Evolutionary conservation across 192 early-diverging fungal genomes (phyloP).

Genomic region (Coemansia sp.): DNA sequence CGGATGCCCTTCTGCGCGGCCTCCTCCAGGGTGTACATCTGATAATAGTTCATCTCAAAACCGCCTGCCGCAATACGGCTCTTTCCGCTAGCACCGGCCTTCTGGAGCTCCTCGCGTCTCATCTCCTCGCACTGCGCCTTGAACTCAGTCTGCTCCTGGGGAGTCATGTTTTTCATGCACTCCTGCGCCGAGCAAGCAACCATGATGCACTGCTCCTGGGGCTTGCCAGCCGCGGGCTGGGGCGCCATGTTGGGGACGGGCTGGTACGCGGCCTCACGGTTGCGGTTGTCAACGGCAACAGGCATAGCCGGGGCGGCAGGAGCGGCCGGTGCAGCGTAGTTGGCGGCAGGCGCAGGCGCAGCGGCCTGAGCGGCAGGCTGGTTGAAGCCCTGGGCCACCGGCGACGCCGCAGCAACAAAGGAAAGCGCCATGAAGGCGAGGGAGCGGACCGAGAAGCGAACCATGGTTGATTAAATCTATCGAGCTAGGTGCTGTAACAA

Average conservation of each 20-base stretch:
- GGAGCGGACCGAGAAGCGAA: constrained; percentile 38
- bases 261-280: constrained; percentile 7
- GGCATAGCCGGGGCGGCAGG: constrained; percentile 10
- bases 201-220: constrained; percentile 15
- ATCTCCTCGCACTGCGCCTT: constrained; percentile 39
- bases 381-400: constrained; percentile 12
- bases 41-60: constrained; percentile 23
- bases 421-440: constrained; percentile 43
- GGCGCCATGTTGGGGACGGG: constrained; percentile 12
- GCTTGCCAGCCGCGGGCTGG: constrained; percentile 3
- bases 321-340: neutral
- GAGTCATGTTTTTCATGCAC: constrained; percentile 32
- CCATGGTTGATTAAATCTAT: constrained; percentile 28
- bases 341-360: constrained; percentile 9
- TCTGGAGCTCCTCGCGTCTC: constrained; percentile 15
- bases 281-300: constrained; percentile 2
- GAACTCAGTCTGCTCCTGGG: constrained; percentile 32
- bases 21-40: constrained; percentile 22
- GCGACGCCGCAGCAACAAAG: constrained; percentile 37
- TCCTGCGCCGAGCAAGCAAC: constrained; percentile 40
- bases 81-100: constrained; percentile 16
- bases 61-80: constrained; percentile 25
- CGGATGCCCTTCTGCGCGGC: constrained; percentile 6
- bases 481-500: constrained; percentile 4
- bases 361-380: constrained; percentile 9